Evolutionary conservation across 805 yeast species (phyloP).

Genomic region (Yamadazyma tumulicola): DNA sequence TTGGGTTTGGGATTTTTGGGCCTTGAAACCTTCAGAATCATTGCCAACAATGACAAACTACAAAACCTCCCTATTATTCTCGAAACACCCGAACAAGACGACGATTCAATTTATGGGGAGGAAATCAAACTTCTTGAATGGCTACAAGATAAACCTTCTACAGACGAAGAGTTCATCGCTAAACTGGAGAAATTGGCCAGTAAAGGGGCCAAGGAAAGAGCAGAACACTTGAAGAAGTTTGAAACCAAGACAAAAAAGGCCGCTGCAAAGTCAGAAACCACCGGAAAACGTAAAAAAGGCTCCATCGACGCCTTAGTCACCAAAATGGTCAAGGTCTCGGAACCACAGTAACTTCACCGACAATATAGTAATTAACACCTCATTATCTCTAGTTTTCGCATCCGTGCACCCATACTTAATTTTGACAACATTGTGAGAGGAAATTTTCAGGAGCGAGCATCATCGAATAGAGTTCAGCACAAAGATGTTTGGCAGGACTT

Average conservation of each 20-base stretch:
- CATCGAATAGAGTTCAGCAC: no score
- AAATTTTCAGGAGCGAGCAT: background rate
- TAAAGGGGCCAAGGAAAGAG: conserved; percentile 66
- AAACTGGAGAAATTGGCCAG: conserved; percentile 49
- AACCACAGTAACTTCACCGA: no score
- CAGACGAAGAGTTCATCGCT: conserved; percentile 52
- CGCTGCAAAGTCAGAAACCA: conserved; percentile 1
- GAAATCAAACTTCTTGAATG: conserved; percentile 83
- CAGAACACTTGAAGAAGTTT: conserved; percentile 62
- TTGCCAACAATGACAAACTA: conserved; percentile 67
- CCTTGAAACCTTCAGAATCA: conserved; percentile 72
- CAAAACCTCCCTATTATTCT: conserved; percentile 71
- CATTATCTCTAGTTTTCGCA: no score
- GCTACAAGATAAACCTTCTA: conserved; percentile 56
- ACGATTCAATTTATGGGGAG: conserved; percentile 66
- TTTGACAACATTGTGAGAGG: no score
- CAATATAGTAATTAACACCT: no score
- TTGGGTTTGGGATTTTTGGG: conserved; percentile 89
- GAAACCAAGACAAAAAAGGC: conserved; percentile 46
- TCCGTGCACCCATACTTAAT: no score
- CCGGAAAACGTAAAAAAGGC: conserved; percentile 5
- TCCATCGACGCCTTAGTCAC: conserved; percentile 11
- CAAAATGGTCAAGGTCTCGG: no score
- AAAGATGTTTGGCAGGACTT: conserved; percentile 46
- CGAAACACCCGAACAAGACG: conserved; percentile 79